Evolutionary conservation across 306 rosid species (phyloP), one percentile per base, ranked within the genome.

Genomic region (Bauhinia variegata): DNA sequence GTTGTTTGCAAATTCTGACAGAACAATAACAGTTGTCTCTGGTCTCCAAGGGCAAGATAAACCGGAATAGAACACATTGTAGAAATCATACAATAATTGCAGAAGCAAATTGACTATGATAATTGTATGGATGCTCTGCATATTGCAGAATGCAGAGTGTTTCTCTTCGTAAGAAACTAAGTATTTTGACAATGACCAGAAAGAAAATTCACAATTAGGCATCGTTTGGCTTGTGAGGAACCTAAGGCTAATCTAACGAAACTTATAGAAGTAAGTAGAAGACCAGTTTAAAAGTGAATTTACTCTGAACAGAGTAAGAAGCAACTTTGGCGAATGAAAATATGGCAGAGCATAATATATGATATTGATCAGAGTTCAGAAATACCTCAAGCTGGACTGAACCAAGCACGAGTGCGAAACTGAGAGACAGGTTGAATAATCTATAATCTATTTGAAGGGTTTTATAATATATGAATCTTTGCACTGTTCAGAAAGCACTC

Each of bases 331-430:
- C 34, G 60, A 11, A 41, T 59, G 65, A 61, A 51, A 42, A 44
- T 8, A 37, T 47, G 63, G 39, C 11, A n/a, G 31, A n/a, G 23
- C 37, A 32, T 48, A 41, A 46, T 3, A 33, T 51, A 17, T 47
- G 48, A 23, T 23, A 23, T 23, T 23, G 1, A 31, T 0, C 16
- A 60, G 19, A 1, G 8, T 39, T 54, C 28, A 48, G 49, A 42
- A 59, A 50, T 79, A 73, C 85, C 85, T 73, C 8, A 66, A 17
- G 42, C 51, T 34, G 64, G 79, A n/a, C 59, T 43, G 76, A 51
- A 67, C 52, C 32, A 60, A 51, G 28, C 28, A 23, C 28, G 60
- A 70, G 10, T 47, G 38, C 57, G 42, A 34, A 66, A 66, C 38
- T 5, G 8, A 51, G 49, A 9, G 11, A 54, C 11, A 16, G 31